Percentiles rank a stretch among this genome's conserved stretches.
phyloP scores from a whole-genome alignment of 2,329 filamentous ascomycete genomes.

The Myriosclerotinia duriaeana region DNA sequence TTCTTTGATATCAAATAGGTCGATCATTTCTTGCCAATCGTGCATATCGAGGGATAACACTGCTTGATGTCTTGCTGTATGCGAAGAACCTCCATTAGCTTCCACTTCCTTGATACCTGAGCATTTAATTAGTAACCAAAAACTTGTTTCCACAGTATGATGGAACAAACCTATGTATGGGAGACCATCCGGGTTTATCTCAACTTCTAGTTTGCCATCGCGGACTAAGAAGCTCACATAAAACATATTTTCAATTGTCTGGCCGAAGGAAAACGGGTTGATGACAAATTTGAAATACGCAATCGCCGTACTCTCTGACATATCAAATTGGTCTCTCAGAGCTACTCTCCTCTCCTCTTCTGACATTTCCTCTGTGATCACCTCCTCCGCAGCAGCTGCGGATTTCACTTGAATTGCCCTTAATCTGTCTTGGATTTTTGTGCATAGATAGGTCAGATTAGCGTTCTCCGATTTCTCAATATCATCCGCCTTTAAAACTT shows the following conservation, averaged over 20 bases:
- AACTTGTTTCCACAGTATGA: constrained; percentile 39
- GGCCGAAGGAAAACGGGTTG: constrained; percentile 86
- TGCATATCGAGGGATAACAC: constrained; percentile 85
- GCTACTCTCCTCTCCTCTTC: constrained; percentile 46
- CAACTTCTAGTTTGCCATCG: constrained; percentile 76
- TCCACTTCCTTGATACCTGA: constrained; percentile 25
- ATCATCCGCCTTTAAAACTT: constrained; percentile 73
- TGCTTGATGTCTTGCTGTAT: constrained; percentile 69
- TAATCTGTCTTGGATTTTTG: constrained; percentile 67
- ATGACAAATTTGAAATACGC: constrained; percentile 84
- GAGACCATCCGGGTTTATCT: constrained; percentile 68
- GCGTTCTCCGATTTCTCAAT: constrained; percentile 72
- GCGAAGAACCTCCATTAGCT: neutral
- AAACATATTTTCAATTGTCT: constrained; percentile 96
- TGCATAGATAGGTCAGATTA: constrained; percentile 76
- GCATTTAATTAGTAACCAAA: constrained; percentile 26
- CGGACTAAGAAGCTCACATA: constrained; percentile 93
- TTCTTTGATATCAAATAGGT: constrained; percentile 72
- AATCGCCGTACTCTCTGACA: constrained; percentile 69
- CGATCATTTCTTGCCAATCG: constrained; percentile 76
- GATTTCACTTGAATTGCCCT: constrained; percentile 48
- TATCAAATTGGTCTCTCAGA: constrained; percentile 63
- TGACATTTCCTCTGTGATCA: constrained; percentile 48
- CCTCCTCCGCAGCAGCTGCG: constrained; percentile 48
- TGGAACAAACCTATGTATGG: constrained; percentile 73